Evolutionary conservation across 768 basidiomycete genomes (phyloP), one percentile per base, ranked within the genome.

Genomic region (Lactarius deliciosus): DNA sequence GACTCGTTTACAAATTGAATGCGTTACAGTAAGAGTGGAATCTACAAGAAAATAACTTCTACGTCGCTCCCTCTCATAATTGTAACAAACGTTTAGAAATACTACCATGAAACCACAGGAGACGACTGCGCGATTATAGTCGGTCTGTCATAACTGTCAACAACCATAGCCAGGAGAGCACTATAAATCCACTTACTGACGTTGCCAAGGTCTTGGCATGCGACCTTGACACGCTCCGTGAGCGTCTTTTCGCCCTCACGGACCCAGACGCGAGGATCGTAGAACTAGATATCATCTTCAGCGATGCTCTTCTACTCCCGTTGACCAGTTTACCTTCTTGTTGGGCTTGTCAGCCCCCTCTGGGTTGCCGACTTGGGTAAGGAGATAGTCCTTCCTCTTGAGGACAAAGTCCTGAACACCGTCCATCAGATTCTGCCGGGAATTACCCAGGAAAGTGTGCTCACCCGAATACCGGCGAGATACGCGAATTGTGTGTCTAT

Each of bases 161-260:
- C 20, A n/a, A 30, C 57, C 3, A 67, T 40, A 18, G 16, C 40
- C n/a, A 8, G 41, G 40, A 47, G 16, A 63, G 28, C 18, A 15
- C 18, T 9, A n/a, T 18, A 32, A 16, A 13, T 60, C 40, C 56
- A 70, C 70, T 57, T 43, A 70, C 69, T 11, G 3, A 66, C 68
- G 59, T 86, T 93, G 71, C 90, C 92, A 67, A 99, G 85, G 79
- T 99, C 96, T 53, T 77, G 72, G 79, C 94, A 95, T n/a, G 96
- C 95, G 77, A 91, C 89, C 80, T 94, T 92, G 80, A 97, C 93
- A 75, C 96, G 93, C 69, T 77, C 84, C 57, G 77, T 57, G 71
- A 98, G 85, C 22, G 94, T 96, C 87, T 96, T 95, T 83, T 98
- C 95, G 71, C 96, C 96, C 80, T 97, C 94, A 74, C 96, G 92